Conservation (phyloP, 257 asterid species). For the Paraleonurus japonicus region DNA sequence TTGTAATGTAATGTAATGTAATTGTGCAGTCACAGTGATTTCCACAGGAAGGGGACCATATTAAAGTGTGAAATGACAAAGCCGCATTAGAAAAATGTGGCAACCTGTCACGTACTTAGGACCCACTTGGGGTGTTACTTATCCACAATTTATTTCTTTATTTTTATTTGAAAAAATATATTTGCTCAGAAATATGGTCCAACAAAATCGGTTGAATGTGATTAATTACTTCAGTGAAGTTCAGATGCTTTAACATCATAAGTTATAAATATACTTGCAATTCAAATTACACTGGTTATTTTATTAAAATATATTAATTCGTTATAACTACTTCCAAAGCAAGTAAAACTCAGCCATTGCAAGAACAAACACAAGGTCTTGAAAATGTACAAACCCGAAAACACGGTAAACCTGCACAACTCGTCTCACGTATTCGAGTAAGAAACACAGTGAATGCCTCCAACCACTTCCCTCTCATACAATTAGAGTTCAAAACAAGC, state of each 20-base stretch:
- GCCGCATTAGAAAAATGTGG: constrained; percentile 25
- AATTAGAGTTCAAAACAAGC: constrained; percentile 6
- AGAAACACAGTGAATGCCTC: constrained; percentile 19
- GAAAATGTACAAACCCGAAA: constrained; percentile 24
- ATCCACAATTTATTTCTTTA: constrained; percentile 5
- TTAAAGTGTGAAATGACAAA: constrained; percentile 16
- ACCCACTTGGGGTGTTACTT: constrained; percentile 22
- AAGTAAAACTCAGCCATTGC: too few species aligned
- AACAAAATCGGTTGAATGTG: neutral
- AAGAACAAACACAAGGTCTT: neutral
- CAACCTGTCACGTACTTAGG: constrained; percentile 12
- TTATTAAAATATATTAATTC: too few species aligned
- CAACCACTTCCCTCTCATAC: constrained; percentile 18
- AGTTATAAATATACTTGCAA: constrained; percentile 9
- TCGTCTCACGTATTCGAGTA: neutral
- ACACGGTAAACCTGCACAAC: constrained; percentile 20
- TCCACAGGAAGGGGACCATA: neutral
- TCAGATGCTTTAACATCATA: neutral
- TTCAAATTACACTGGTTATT: too few species aligned
- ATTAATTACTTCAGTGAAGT: neutral
- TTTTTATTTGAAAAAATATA: neutral
- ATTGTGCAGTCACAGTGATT: too few species aligned
- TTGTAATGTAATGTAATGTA: too few species aligned
- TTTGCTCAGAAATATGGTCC: neutral
- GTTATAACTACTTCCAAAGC: too few species aligned